A percentile compares a stretch with the other conserved stretches of the same genome.
Conservation (phyloP, 2,329 filamentous ascomycete species). For the Fusarium agapanthi region DNA sequence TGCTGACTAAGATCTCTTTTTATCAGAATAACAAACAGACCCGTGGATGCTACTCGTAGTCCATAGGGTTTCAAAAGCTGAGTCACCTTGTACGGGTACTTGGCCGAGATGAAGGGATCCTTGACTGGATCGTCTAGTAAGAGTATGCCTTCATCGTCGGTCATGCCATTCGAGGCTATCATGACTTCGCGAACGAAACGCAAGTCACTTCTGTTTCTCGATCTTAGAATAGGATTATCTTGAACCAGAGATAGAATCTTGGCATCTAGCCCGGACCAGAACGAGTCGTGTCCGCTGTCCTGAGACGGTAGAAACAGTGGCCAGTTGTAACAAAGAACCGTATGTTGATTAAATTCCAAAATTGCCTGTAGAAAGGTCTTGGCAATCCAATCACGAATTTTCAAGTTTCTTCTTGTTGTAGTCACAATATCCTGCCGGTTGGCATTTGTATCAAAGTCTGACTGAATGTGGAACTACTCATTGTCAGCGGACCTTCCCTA, state of each 20-base stretch:
- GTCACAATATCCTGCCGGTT: conserved; percentile 22
- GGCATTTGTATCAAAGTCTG: conserved; percentile 25
- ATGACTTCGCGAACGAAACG: not conserved
- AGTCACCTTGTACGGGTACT: not conserved
- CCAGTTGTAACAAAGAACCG: conserved; percentile 22
- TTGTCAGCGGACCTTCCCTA: not conserved
- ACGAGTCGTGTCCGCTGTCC: not conserved
- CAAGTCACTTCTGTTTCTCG: not conserved
- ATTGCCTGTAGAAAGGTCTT: not conserved
- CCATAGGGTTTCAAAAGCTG: not conserved
- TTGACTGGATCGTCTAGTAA: conserved; percentile 5
- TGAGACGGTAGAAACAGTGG: conserved; percentile 17
- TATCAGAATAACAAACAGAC: not conserved
- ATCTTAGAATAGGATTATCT: not conserved
- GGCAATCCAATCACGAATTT: not conserved
- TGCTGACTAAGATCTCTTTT: not conserved
- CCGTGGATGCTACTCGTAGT: accelerated
- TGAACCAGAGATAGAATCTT: not conserved
- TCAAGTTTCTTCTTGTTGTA: conserved; percentile 12
- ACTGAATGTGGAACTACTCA: conserved; percentile 29
- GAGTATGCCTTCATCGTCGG: not conserved
- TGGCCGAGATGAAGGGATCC: conserved; percentile 15
- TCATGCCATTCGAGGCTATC: not conserved
- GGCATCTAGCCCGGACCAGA: conserved; percentile 8
- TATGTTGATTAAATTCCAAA: conserved; percentile 17